Conservation (phyloP, 2,329 filamentous ascomycete species). For the Talaromyces rugulosus region DNA sequence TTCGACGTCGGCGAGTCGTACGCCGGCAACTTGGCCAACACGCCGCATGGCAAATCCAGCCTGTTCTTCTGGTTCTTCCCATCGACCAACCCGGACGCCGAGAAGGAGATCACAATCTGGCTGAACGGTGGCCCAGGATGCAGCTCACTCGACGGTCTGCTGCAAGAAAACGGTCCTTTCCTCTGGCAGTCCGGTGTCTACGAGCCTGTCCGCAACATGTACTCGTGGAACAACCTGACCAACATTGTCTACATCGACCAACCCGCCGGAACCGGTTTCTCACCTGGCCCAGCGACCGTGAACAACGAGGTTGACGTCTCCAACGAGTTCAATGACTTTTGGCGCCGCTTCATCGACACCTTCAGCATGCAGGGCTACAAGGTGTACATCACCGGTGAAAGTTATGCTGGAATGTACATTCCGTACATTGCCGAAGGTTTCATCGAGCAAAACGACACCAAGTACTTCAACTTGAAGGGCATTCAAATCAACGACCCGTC, state of each 20-base stretch:
- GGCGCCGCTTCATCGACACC: conserved; percentile 41
- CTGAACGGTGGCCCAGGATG: conserved; percentile 47
- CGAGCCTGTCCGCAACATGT: conserved; percentile 44
- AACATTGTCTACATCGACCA: conserved; percentile 69
- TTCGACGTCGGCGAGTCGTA: conserved; percentile 43
- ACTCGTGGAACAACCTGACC: conserved; percentile 57
- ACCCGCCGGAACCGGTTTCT: conserved; percentile 57
- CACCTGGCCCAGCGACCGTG: conserved; percentile 60
- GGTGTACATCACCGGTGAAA: conserved; percentile 70
- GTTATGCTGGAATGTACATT: conserved; percentile 64
- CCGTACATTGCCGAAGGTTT: conserved; percentile 72
- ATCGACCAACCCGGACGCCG: conserved; percentile 35
- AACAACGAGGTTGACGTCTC: conserved; percentile 65
- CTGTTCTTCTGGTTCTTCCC: conserved; percentile 65
- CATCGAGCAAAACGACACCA: conserved; percentile 62
- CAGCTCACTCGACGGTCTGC: conserved; percentile 36
- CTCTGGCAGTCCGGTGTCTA: conserved; percentile 40
- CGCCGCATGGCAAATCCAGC: conserved; percentile 51
- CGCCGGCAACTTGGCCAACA: conserved; percentile 51
- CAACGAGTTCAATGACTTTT: conserved; percentile 73
- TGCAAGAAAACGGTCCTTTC: conserved; percentile 44
- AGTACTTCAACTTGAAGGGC: conserved; percentile 64
- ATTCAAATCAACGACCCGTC: conserved; percentile 66
- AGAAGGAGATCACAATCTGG: conserved; percentile 40
- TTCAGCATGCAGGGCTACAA: conserved; percentile 65